Percentiles rank a stretch among this genome's conserved stretches.
phyloP scores from a whole-genome alignment of 495 filamentous ascomycete genomes.

The Penicillium silybi region DNA sequence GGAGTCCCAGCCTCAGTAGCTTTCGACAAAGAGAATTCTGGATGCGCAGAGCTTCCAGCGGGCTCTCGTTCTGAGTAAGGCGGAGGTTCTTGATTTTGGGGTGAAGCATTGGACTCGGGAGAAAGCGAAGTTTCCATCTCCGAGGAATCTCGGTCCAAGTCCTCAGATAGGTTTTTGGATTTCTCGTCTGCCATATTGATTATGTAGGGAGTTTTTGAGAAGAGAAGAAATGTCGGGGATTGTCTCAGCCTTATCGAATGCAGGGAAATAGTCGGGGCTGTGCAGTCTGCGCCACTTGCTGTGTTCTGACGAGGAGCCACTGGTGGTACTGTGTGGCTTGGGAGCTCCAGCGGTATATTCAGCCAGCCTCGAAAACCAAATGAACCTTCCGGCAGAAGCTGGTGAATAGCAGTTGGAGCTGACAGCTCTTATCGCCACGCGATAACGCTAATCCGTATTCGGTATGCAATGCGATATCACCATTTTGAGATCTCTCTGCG shows the following conservation, averaged over 20 bases:
- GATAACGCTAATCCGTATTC: background rate
- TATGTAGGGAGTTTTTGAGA: background rate
- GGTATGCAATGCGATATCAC: no score
- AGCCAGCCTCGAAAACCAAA: no score
- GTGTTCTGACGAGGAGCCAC: background rate
- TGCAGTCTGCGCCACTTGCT: background rate
- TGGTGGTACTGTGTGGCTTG: background rate
- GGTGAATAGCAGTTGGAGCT: no score
- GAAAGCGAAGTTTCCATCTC: background rate
- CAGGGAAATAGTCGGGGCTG: background rate
- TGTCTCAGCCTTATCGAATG: background rate
- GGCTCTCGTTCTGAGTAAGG: background rate
- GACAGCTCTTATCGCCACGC: no score
- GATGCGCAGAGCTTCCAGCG: background rate
- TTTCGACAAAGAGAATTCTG: background rate
- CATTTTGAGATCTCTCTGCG: no score
- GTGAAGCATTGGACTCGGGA: background rate
- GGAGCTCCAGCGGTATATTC: no score
- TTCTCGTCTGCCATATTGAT: slow-evolving; percentile 1
- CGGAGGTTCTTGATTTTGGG: slow-evolving; percentile 1
- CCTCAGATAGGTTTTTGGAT: background rate
- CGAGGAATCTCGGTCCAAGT: background rate
- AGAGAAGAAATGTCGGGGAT: background rate
- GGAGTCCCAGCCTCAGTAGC: background rate
- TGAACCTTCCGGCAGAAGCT: no score